Evolutionary conservation across 345 rosid genomes (phyloP).

Genomic region (Gossypium stocksii): DNA sequence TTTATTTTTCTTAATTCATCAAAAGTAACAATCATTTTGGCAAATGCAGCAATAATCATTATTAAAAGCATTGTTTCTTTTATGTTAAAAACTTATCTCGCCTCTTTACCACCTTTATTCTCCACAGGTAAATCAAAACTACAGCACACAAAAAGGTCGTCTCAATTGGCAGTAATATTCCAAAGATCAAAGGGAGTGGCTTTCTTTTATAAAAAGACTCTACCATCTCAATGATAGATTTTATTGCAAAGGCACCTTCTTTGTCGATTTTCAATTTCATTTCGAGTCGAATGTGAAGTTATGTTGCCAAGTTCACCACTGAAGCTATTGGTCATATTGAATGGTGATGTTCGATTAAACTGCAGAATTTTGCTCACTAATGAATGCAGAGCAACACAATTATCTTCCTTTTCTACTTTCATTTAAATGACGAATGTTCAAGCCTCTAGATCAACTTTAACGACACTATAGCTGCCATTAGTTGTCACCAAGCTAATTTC

Average conservation of each 20-base stretch:
- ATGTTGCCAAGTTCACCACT: background rate
- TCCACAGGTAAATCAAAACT: slow-evolving; percentile 6
- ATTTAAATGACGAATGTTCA: background rate
- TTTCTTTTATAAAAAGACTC: background rate
- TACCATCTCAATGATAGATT: background rate
- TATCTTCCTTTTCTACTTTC: background rate
- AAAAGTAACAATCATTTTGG: background rate
- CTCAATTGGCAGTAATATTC: background rate
- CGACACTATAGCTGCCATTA: background rate
- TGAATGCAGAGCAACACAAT: background rate
- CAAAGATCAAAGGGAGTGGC: slow-evolving; percentile 8
- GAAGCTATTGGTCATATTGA: slow-evolving; percentile 6
- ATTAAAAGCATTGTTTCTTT: too few relatives aligned
- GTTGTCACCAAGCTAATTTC: background rate
- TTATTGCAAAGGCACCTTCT: slow-evolving; percentile 15
- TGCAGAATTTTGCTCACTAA: background rate
- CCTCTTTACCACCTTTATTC: slow-evolving; percentile 3
- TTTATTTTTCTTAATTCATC: background rate
- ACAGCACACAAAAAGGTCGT: background rate
- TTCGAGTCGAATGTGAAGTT: background rate
- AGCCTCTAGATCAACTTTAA: background rate
- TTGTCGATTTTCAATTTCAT: background rate
- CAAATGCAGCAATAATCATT: too few relatives aligned
- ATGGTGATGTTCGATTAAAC: background rate
- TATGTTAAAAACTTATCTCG: slow-evolving; percentile 15